Evolutionary conservation across 2,329 filamentous ascomycete genomes (phyloP).

Genomic region (Colletotrichum filicis): DNA sequence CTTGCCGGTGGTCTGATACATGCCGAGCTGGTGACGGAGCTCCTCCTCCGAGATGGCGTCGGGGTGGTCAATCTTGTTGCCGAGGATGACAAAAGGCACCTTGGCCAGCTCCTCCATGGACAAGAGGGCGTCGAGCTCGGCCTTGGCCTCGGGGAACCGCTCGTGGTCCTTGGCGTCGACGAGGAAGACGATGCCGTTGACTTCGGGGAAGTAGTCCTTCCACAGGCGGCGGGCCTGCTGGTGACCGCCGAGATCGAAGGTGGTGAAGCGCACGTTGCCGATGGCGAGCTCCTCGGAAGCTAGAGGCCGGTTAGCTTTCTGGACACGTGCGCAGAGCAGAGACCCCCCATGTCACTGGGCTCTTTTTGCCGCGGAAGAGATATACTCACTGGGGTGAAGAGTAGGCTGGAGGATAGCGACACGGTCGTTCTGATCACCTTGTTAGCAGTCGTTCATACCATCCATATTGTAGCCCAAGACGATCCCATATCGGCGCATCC

Average conservation of each 20-base stretch:
- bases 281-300: slow-evolving; percentile 93
- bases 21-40: slow-evolving; percentile 87
- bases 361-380: slow-evolving; percentile 7
- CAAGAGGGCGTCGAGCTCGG: slow-evolving; percentile 93
- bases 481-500: slow-evolving; percentile 12
- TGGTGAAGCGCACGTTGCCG: slow-evolving; percentile 93
- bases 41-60: slow-evolving; percentile 96
- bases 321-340: slow-evolving; percentile 37
- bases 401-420: slow-evolving; percentile 92
- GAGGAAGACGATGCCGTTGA: slow-evolving; percentile 96
- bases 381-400: slow-evolving; percentile 83
- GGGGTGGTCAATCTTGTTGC: slow-evolving; percentile 99
- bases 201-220: slow-evolving; percentile 98
- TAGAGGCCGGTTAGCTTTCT: slow-evolving; percentile 45
- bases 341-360: neutral
- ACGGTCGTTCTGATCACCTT: slow-evolving; percentile 78
- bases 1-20: slow-evolving; percentile 97
- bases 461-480: slow-evolving; percentile 36
- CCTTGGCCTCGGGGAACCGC: slow-evolving; percentile 93
- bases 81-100: slow-evolving; percentile 94
- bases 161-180: slow-evolving; percentile 98
- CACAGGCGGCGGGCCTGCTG: slow-evolving; percentile 94
- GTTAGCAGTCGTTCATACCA: slow-evolving; percentile 31
- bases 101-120: slow-evolving; percentile 97
- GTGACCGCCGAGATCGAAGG: slow-evolving; percentile 93